phyloP scores from a whole-genome alignment of 176 grass and related monocot species.

The Zea mays region DNA sequence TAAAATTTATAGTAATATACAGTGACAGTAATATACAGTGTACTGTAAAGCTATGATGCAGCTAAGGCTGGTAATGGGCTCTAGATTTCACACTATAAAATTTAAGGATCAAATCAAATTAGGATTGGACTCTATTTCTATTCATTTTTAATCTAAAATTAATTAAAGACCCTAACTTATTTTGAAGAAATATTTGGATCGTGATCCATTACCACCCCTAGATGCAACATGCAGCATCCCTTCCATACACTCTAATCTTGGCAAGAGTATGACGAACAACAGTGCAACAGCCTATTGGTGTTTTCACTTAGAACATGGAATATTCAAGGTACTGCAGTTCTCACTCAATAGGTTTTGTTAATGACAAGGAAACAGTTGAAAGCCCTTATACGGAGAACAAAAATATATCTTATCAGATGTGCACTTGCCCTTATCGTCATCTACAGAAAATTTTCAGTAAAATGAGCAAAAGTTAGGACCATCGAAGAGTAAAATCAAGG shows the following conservation, averaged over 20 bases:
- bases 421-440: not conserved
- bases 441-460: not conserved
- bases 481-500: not conserved
- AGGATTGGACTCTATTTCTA: too few species aligned
- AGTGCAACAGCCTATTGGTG: not conserved
- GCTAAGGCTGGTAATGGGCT: not conserved
- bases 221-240: not conserved
- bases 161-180: too few species aligned
- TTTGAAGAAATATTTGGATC: too few species aligned
- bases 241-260: not conserved
- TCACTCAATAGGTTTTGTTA: not conserved
- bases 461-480: not conserved
- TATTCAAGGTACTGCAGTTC: constrained; percentile 6
- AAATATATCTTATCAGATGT: not conserved
- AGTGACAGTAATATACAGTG: not conserved
- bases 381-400: not conserved
- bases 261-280: not conserved
- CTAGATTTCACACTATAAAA: too few species aligned
- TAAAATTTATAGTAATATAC: too few species aligned
- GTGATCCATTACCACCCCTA: too few species aligned
- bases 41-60: not conserved
- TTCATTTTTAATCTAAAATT: too few species aligned
- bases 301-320: not conserved
- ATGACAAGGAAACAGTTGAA: constrained; percentile 8
- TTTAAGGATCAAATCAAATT: too few species aligned